Percentiles rank a stretch among this genome's conserved stretches.
These are phyloP conservation scores for Phaffia tasmanica DNA, from an alignment of 768 basidiomycete species.

Conservation along the genomic window DNA sequence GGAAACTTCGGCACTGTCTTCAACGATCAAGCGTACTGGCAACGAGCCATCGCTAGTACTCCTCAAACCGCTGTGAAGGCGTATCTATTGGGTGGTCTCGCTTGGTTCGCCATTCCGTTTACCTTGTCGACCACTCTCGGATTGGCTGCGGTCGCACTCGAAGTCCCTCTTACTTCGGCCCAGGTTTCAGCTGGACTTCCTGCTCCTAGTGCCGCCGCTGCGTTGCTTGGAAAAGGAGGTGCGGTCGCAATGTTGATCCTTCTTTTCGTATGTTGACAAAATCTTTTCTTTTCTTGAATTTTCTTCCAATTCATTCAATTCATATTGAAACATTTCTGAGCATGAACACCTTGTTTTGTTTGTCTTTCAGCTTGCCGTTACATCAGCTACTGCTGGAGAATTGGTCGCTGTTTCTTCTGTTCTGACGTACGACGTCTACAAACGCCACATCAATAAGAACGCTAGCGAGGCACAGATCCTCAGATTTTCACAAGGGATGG, in stretches of 20 bases:
- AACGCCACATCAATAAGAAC: constrained; percentile 68
- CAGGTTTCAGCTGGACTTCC: constrained; percentile 80
- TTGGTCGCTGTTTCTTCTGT: constrained; percentile 79
- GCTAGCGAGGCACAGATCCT: constrained; percentile 57
- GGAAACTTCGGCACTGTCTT: constrained; percentile 54
- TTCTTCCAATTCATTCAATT: background rate
- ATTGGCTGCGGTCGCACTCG: constrained; percentile 71
- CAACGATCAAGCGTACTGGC: constrained; percentile 59
- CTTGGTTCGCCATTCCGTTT: constrained; percentile 87
- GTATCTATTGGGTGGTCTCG: constrained; percentile 75
- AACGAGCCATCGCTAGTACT: constrained; percentile 64
- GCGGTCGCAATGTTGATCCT: constrained; percentile 23
- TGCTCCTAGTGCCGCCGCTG: constrained; percentile 69
- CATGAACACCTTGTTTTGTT: no score
- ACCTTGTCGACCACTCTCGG: constrained; percentile 74
- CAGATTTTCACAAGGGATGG: constrained; percentile 53
- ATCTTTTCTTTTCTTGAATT: background rate
- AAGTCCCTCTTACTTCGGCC: constrained; percentile 44
- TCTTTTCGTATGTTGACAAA: constrained; percentile 15
- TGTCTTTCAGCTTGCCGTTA: constrained; percentile 27
- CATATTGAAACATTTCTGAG: no score
- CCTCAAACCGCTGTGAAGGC: constrained; percentile 81
- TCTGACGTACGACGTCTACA: constrained; percentile 56
- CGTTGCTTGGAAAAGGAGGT: constrained; percentile 67
- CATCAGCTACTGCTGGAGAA: constrained; percentile 70